These are phyloP conservation scores for Mariannaea sp. DNA, from an alignment of 2,329 filamentous ascomycete genomes.

Conservation along the genomic window DNA sequence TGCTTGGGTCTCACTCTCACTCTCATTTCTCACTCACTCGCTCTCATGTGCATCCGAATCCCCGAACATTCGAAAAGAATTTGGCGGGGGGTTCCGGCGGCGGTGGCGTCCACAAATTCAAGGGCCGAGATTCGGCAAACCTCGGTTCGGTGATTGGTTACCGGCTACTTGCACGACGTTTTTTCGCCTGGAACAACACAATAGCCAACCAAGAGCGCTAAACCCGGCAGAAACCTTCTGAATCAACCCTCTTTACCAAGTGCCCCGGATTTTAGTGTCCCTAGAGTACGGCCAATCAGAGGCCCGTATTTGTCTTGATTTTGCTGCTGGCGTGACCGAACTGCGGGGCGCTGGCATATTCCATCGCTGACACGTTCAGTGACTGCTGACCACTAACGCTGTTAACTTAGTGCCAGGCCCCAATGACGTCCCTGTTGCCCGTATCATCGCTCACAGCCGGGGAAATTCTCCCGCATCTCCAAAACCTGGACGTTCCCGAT, in stretches of 20 bases:
- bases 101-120: conserved; percentile 19
- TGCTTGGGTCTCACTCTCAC: no score
- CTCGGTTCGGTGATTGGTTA: conserved; percentile 38
- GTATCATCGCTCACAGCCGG: conserved; percentile 35
- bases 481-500: conserved; percentile 25
- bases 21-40: not conserved
- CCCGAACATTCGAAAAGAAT: conserved; percentile 5
- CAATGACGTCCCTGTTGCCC: conserved; percentile 39
- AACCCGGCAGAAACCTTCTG: not conserved
- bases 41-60: not conserved
- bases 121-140: conserved; percentile 37
- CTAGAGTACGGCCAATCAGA: not conserved
- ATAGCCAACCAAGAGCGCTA: not conserved
- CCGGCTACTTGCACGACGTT: conserved; percentile 17
- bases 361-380: conserved; percentile 9
- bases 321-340: conserved; percentile 32
- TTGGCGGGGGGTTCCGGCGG: conserved; percentile 20
- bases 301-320: not conserved
- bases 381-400: conserved; percentile 19
- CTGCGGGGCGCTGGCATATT: conserved; percentile 10
- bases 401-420: conserved; percentile 34
- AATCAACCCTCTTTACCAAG: conserved; percentile 8
- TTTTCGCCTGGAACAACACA: conserved; percentile 2
- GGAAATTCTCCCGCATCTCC: conserved; percentile 38
- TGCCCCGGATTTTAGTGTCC: conserved; percentile 18